Percentiles rank a stretch among this genome's conserved stretches.
phyloP scores from a whole-genome alignment of 129 eudicot species.

The Flaveria trinervia region DNA sequence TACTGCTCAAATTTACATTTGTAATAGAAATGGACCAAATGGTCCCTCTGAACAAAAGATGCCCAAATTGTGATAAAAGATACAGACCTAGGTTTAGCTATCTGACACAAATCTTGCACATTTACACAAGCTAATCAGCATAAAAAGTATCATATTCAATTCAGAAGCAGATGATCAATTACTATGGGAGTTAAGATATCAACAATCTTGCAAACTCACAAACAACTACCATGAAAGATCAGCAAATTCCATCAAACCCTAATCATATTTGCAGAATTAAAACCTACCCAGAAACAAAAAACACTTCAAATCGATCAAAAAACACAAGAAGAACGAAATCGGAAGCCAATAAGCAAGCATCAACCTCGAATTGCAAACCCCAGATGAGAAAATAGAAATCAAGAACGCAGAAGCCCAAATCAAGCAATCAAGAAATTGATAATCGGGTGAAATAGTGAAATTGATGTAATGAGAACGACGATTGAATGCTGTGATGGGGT shows the following conservation, averaged over 20 bases:
- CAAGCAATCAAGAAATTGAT: background rate
- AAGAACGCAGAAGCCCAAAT: background rate
- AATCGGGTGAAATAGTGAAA: background rate
- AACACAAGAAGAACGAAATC: background rate
- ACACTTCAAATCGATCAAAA: background rate
- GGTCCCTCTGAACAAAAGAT: background rate
- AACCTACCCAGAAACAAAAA: background rate
- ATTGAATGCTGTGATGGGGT: no score
- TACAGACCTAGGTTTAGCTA: background rate
- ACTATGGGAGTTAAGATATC: no score
- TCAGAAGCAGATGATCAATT: background rate
- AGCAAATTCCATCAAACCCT: background rate
- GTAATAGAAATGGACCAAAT: background rate
- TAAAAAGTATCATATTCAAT: background rate
- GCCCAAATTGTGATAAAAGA: background rate
- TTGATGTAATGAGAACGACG: no score
- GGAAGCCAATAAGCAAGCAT: background rate
- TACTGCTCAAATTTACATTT: background rate
- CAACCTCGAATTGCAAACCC: background rate
- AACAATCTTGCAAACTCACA: background rate
- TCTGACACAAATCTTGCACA: background rate
- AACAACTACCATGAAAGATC: background rate
- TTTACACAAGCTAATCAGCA: background rate
- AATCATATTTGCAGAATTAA: background rate
- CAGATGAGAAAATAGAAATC: background rate